phyloP scores from a whole-genome alignment of 345 rosid genomes.

The Gossypium rotundifolium region DNA sequence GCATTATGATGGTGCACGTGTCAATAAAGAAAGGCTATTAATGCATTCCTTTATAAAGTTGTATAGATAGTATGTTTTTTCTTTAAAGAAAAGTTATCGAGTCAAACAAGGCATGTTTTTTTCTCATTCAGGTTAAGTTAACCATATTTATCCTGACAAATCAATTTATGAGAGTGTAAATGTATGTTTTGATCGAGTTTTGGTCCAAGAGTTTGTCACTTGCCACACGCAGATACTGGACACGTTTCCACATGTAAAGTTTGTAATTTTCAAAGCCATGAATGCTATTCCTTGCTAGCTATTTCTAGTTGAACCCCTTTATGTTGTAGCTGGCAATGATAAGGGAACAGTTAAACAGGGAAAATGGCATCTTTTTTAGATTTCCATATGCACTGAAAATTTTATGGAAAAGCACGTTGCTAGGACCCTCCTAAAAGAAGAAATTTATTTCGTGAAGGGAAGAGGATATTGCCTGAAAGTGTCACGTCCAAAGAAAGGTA shows the following conservation, averaged over 20 bases:
- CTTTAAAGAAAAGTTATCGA: no score
- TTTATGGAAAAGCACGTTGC: neutral
- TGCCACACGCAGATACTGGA: neutral
- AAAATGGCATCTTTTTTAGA: neutral
- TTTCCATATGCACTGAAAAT: neutral
- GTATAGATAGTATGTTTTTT: no score
- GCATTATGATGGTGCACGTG: no score
- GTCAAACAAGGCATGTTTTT: no score
- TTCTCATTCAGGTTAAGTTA: no score
- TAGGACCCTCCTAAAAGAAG: constrained; percentile 6
- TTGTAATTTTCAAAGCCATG: neutral
- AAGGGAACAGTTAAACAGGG: neutral
- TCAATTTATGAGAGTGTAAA: neutral
- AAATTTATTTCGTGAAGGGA: constrained; percentile 1
- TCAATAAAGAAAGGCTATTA: no score
- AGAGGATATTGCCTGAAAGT: constrained; percentile 23
- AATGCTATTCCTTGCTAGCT: neutral
- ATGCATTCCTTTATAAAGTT: neutral
- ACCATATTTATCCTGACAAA: neutral
- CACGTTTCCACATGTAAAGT: neutral
- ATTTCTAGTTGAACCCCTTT: neutral
- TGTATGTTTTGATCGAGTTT: neutral
- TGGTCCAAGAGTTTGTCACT: neutral
- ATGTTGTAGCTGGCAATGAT: neutral
- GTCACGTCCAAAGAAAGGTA: constrained; percentile 30